Evolutionary conservation across 352 stramenopile genomes (phyloP).

Genomic region (Bremia lactucae): DNA sequence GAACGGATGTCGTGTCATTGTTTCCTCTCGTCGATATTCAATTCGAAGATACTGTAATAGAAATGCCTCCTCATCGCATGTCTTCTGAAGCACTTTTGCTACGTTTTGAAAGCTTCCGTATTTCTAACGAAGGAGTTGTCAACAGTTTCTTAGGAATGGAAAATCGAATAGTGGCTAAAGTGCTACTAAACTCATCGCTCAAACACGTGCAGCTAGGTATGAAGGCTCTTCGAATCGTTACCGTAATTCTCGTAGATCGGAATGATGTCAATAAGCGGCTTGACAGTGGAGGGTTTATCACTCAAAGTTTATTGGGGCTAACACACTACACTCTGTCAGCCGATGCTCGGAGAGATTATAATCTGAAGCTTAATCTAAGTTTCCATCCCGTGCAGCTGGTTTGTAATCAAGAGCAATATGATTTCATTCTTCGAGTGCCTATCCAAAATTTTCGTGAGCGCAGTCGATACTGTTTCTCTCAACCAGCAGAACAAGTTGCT

Average conservation of each 20-base stretch:
- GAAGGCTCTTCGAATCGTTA: constrained; percentile 59
- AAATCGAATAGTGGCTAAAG: constrained; percentile 71
- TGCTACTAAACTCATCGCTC: constrained; percentile 75
- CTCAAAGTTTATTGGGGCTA: constrained; percentile 61
- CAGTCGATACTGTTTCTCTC: constrained; percentile 35
- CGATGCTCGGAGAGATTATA: constrained; percentile 49
- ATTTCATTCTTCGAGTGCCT: constrained; percentile 59
- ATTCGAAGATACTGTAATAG: constrained; percentile 53
- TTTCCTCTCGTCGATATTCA: constrained; percentile 70
- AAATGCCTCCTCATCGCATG: constrained; percentile 73
- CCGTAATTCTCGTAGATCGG: constrained; percentile 55
- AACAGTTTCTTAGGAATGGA: constrained; percentile 53
- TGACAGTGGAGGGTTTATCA: constrained; percentile 30
- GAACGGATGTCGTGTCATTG: constrained; percentile 68
- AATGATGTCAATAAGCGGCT: constrained; percentile 20
- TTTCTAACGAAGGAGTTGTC: constrained; percentile 56
- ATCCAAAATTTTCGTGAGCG: constrained; percentile 67
- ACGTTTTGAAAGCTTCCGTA: constrained; percentile 50
- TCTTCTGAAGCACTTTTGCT: constrained; percentile 64
- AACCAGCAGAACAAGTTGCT: constrained; percentile 6
- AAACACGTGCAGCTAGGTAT: constrained; percentile 59
- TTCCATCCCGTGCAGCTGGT: constrained; percentile 60
- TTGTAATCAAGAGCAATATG: constrained; percentile 78
- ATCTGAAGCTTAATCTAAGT: constrained; percentile 43
- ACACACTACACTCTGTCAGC: constrained; percentile 45